These are phyloP conservation scores for Sarocladium kiliense DNA, from an alignment of 2,329 filamentous ascomycete species.

Conservation along the genomic window DNA sequence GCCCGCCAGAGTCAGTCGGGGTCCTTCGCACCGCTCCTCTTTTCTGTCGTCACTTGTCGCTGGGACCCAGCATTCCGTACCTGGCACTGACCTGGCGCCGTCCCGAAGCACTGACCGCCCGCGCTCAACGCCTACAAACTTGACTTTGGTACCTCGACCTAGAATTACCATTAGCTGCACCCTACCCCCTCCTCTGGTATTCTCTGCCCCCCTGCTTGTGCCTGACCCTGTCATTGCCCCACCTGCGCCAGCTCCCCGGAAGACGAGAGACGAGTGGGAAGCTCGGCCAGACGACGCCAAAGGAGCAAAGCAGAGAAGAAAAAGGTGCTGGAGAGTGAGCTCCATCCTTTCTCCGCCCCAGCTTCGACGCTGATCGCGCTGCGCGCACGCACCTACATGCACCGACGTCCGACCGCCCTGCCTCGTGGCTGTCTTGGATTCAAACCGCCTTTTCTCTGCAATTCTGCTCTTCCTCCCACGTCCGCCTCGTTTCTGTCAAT, in stretches of 20 bases:
- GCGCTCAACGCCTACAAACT: background rate
- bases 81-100: slow-evolving; percentile 5
- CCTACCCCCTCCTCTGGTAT: slow-evolving; percentile 5
- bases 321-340: slow-evolving; percentile 4
- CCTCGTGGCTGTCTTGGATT: slow-evolving; percentile 10
- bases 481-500: slow-evolving; percentile 8
- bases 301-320: background rate
- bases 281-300: slow-evolving; percentile 1
- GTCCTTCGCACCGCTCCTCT: slow-evolving; percentile 2
- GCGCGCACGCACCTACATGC: background rate
- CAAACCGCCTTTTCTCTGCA: slow-evolving; percentile 6
- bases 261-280: background rate
- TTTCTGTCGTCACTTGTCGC: slow-evolving; percentile 8
- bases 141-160: background rate
- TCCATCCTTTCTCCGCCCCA: slow-evolving; percentile 8
- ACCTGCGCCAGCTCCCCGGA: slow-evolving; percentile 9
- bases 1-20: slow-evolving; percentile 8
- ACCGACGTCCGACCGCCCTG: slow-evolving; percentile 6
- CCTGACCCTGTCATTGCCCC: slow-evolving; percentile 2
- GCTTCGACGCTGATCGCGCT: slow-evolving; percentile 1
- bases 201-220: background rate
- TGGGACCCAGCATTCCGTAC: slow-evolving; percentile 1
- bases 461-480: background rate
- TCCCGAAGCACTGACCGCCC: slow-evolving; percentile 7
- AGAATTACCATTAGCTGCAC: background rate